Percentiles rank a stretch among this genome's conserved stretches.
phyloP scores from a whole-genome alignment of 129 eudicot genomes.

The Artemisia argyi region DNA sequence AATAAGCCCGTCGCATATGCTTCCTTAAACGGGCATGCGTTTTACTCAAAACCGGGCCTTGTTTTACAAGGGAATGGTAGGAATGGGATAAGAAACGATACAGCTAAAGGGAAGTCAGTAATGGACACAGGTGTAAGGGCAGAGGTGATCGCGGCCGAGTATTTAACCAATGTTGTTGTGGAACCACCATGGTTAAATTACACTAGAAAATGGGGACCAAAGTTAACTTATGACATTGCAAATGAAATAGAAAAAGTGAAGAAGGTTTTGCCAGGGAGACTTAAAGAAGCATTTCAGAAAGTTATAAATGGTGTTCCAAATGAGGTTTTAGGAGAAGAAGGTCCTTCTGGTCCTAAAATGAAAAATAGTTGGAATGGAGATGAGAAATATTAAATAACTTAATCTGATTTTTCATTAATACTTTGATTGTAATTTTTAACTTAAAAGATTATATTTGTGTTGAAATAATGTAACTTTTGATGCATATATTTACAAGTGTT shows the following conservation, averaged over 20 bases:
- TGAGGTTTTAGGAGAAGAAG: slow-evolving; percentile 42
- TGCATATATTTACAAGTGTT: background rate
- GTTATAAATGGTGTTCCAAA: slow-evolving; percentile 30
- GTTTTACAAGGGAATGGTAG: slow-evolving; percentile 55
- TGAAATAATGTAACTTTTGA: background rate
- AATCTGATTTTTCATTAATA: background rate
- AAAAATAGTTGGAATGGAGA: slow-evolving; percentile 53
- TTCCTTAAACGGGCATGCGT: slow-evolving; percentile 52
- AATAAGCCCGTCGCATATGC: slow-evolving; percentile 47
- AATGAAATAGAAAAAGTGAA: slow-evolving; percentile 57
- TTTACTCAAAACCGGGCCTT: slow-evolving; percentile 39
- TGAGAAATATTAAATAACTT: slow-evolving; percentile 40
- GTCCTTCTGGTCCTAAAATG: slow-evolving; percentile 41
- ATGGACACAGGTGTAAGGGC: slow-evolving; percentile 54
- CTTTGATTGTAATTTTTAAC: background rate
- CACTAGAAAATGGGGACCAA: slow-evolving; percentile 77
- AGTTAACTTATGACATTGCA: slow-evolving; percentile 44
- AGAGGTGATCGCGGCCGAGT: slow-evolving; percentile 41
- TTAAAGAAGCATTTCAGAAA: slow-evolving; percentile 35
- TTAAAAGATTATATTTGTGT: background rate
- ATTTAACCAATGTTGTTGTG: slow-evolving; percentile 26
- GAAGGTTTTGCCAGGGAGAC: slow-evolving; percentile 51
- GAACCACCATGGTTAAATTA: slow-evolving; percentile 77
- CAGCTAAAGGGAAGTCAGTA: slow-evolving; percentile 44
- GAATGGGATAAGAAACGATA: slow-evolving; percentile 68